Base-by-base conservation (phyloP, 1,139 yeast species). In the Eremothecium coryli region DNA sequence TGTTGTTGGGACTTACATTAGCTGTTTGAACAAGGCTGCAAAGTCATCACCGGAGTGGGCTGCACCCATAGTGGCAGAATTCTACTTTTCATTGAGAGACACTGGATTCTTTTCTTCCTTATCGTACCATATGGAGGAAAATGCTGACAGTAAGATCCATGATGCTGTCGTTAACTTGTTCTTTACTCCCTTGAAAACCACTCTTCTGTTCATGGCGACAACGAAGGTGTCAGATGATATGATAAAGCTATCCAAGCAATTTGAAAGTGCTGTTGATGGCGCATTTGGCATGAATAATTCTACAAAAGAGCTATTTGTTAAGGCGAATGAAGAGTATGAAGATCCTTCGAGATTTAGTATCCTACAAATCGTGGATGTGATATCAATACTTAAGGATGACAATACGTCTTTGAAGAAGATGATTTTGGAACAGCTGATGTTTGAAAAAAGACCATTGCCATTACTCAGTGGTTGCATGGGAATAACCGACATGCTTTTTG, bases 401-500 rank as follows among this genome's bases (percentile, higher is more conserved):
- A 46, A 51, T 23, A 26, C 43, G 8, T 37, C 53, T 2, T 53
- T 53, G 32, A 49, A 44, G 25, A 51, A 51, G 31, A 38, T 42
- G 4, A 43, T 45, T 18, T 37, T 45, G 6, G 57, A 54, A 27
- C 56, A 54, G 31, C 35, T 50, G 16, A 26, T 55, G 13, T 54
- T 55, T 32, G 51, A 48, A n/a, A 46, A 45, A 6, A 33, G 41
- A 26, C 49, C 51, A 2, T 51, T 54, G 29, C 57, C 58, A 1
- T 35, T 55, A n/a, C 42, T 39, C 23, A 38, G 48, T 13, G 42
- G 50, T 8, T 33, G 51, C 9, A 32, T 46, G 5, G 36, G 38
- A 28, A 29, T 51, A 5, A 43, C 53, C 6, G 37, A 38, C 11
- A 40, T 42, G 21, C 26, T 51, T 11, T 37, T 43, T 23, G 32